Conservation (phyloP, 768 basidiomycete genomes). For the Tylopilus sp. region DNA sequence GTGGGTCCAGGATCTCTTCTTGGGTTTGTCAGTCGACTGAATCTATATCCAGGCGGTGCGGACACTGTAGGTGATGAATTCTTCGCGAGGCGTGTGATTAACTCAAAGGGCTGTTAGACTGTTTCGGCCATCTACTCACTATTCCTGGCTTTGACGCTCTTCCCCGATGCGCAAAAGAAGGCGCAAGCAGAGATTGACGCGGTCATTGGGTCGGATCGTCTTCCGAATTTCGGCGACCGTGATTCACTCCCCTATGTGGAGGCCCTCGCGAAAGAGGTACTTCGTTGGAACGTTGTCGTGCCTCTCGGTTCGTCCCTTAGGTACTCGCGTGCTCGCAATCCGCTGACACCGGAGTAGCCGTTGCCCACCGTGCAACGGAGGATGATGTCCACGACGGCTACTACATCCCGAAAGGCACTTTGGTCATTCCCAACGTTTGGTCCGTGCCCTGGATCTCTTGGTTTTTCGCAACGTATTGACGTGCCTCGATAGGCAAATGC, state of each 20-base stretch:
- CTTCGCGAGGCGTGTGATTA: neutral
- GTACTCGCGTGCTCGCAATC: neutral
- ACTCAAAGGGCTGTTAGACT: constrained; percentile 39
- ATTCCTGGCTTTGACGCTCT: constrained; percentile 58
- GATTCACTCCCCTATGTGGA: constrained; percentile 56
- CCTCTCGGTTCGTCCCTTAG: constrained; percentile 40
- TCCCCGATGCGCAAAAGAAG: constrained; percentile 54
- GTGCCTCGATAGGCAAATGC: constrained; percentile 25
- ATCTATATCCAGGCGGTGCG: constrained; percentile 40
- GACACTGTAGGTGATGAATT: constrained; percentile 32
- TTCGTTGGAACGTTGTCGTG: constrained; percentile 41
- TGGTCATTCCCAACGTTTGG: constrained; percentile 27
- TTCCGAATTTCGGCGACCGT: constrained; percentile 59
- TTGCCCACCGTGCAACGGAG: constrained; percentile 52
- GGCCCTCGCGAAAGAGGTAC: constrained; percentile 57
- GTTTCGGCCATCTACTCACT: constrained; percentile 60
- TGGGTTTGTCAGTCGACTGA: neutral
- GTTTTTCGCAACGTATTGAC: neutral
- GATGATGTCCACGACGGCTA: constrained; percentile 63
- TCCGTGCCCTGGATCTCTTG: constrained; percentile 11
- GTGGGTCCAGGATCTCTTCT: constrained; percentile 18
- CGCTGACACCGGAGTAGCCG: constrained; percentile 32
- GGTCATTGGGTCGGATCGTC: constrained; percentile 54
- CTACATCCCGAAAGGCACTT: constrained; percentile 49
- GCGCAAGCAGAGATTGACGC: constrained; percentile 63